Evolutionary conservation across 768 basidiomycete species (phyloP).

Genomic region (Trametes elegans): DNA sequence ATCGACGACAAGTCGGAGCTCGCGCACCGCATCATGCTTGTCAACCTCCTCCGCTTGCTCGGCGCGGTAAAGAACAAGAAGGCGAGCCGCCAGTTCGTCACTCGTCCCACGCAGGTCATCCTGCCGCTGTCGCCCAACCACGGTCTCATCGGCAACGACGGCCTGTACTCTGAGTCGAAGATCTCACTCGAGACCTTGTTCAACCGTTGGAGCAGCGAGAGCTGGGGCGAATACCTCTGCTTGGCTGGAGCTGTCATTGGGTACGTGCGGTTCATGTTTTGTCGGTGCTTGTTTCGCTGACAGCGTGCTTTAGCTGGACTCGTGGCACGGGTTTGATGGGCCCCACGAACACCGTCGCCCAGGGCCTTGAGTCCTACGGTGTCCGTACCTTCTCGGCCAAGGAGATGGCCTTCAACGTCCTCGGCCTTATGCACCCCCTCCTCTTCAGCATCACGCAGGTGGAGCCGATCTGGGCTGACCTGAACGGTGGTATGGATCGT

Average conservation of each 20-base stretch:
- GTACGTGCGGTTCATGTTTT: slow-evolving; percentile 43
- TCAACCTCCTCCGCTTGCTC: slow-evolving; percentile 92
- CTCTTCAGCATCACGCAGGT: slow-evolving; percentile 99
- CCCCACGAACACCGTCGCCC: slow-evolving; percentile 91
- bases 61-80: slow-evolving; percentile 99
- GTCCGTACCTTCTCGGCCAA: slow-evolving; percentile 98
- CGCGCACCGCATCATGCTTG: slow-evolving; percentile 98
- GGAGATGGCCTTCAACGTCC: slow-evolving; percentile 99
- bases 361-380: slow-evolving; percentile 88
- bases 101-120: slow-evolving; percentile 97
- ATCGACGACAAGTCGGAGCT: slow-evolving; percentile 97
- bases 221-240: slow-evolving; percentile 99
- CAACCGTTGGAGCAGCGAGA: slow-evolving; percentile 97
- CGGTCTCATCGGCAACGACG: slow-evolving; percentile 96
- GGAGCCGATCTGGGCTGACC: slow-evolving; percentile 98
- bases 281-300: slow-evolving; percentile 5
- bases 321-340: slow-evolving; percentile 98
- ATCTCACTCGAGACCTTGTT: slow-evolving; percentile 97
- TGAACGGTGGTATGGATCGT: slow-evolving; percentile 98
- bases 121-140: slow-evolving; percentile 98
- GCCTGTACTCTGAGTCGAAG: slow-evolving; percentile 97
- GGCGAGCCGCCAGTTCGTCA: slow-evolving; percentile 93
- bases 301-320: slow-evolving; percentile 73
- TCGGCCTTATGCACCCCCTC: slow-evolving; percentile 98
- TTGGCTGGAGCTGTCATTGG: slow-evolving; percentile 98